Conservation (phyloP, 2,329 filamentous ascomycete genomes). For the Aspergillus novofumigatus region DNA sequence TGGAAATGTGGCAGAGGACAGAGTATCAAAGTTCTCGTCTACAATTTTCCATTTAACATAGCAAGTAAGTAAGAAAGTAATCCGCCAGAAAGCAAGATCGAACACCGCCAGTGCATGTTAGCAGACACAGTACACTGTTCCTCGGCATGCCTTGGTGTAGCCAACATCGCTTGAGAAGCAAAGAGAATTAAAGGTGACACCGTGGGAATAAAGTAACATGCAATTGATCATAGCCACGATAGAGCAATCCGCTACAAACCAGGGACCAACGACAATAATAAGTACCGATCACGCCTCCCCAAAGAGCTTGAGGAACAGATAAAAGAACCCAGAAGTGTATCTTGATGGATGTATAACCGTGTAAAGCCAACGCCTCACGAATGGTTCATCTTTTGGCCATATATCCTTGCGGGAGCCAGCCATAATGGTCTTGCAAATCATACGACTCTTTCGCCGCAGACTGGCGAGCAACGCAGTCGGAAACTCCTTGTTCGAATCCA, state of each 20-base stretch:
- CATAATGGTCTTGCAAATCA: background rate
- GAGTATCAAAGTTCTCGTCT: background rate
- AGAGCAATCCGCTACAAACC: constrained; percentile 13
- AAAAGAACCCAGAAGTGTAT: constrained; percentile 16
- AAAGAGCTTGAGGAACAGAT: constrained; percentile 8
- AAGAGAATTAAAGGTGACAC: constrained; percentile 3
- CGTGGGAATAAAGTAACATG: constrained; percentile 10
- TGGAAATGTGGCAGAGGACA: background rate
- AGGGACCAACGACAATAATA: constrained; percentile 5
- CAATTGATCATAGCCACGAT: constrained; percentile 8
- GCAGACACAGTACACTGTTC: background rate
- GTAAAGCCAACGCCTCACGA: constrained; percentile 19
- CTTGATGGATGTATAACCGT: constrained; percentile 21
- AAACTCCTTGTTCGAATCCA: background rate
- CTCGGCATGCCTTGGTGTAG: background rate
- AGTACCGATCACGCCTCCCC: constrained; percentile 12
- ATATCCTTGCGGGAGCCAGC: constrained; percentile 1
- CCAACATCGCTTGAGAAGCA: background rate
- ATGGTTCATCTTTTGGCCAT: constrained; percentile 11
- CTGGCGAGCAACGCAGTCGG: background rate
- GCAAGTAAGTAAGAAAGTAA: constrained; percentile 19
- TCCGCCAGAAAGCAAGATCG: background rate
- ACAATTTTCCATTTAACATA: constrained; percentile 5
- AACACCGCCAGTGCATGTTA: background rate
- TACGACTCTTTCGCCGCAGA: background rate